Base-by-base conservation (phyloP, 208 protist species). In the Chromosphaera perkinsii region DNA sequence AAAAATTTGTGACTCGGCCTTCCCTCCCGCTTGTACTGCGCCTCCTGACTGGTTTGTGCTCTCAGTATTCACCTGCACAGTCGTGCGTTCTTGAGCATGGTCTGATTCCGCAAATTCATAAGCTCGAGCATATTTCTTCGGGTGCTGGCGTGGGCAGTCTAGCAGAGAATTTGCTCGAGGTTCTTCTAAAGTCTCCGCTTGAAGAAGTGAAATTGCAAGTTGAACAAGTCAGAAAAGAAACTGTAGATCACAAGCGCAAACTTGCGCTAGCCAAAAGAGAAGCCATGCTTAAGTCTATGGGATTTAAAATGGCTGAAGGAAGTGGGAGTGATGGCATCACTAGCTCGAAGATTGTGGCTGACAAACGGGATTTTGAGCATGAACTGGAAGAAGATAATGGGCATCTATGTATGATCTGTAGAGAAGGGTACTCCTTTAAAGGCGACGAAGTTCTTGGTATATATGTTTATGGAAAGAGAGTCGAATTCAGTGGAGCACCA, bases 361-460 rank as follows among this genome's bases (percentile, higher is more conserved):
- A 29, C 33, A 31, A 14, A 51, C 5, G 58, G 3, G 24, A 29
- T 24, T 66, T 33, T 5, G 42, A 58, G 3, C 37, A 69, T 29
- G 73, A 79, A 7, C 31, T 89, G 26, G 66, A 40, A 32, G 80
- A 90, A n/a, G 81, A 86, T 52, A 51, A 40, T 20, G 80, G 71
- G 17, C 66, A 61, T 32, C 58, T 72, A 4, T 88, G 84, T 69
- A 77, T 84, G 36, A 75, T 88, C 2, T 88, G 82, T 59, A 54
- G 69, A 22, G 84, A 88, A 58, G 85, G 85, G 22, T 85, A 82
- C 57, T 42, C 22, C 10, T 88, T 83, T 48, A 83, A 86, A 54
- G 82, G 77, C 20, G 67, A 80, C 10, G 84, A 92, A 29, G 66
- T 82, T 26, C 64, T 92, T 0, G 85, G 88, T 57, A 57, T 88